phyloP scores from a whole-genome alignment of 371 early-diverging fungal genomes.

The Mortierella sp. region DNA sequence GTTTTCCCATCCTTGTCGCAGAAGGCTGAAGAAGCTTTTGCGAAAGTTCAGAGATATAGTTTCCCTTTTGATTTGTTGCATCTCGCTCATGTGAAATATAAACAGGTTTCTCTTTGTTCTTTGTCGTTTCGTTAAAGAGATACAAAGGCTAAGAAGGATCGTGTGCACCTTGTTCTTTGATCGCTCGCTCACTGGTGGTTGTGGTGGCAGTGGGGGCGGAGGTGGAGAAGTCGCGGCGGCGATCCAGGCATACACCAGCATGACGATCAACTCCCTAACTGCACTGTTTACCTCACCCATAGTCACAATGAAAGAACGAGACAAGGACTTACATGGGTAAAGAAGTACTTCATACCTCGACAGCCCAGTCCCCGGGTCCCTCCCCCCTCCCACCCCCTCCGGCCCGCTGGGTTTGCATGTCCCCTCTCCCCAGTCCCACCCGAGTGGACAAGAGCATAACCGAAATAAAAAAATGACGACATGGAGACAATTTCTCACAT shows the following conservation, averaged over 20 bases:
- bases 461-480: neutral
- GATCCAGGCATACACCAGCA: neutral
- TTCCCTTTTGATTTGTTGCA: neutral
- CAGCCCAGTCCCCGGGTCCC: too few relatives aligned
- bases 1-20: too few relatives aligned
- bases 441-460: neutral
- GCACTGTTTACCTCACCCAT: too few relatives aligned
- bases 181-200: too few relatives aligned
- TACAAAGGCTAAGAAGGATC: too few relatives aligned
- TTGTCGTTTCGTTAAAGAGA: too few relatives aligned
- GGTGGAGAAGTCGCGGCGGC: neutral
- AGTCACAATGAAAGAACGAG: too few relatives aligned
- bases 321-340: too few relatives aligned
- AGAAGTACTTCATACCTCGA: too few relatives aligned
- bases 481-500: neutral
- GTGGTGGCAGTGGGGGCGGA: slow-evolving; percentile 12
- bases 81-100: neutral
- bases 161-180: too few relatives aligned
- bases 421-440: neutral
- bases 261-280: neutral
- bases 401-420: neutral
- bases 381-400: too few relatives aligned
- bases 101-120: neutral
- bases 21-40: too few relatives aligned
- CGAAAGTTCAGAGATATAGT: neutral